Conservation (phyloP, 148 eudicot species). For the Silene uniflora region DNA sequence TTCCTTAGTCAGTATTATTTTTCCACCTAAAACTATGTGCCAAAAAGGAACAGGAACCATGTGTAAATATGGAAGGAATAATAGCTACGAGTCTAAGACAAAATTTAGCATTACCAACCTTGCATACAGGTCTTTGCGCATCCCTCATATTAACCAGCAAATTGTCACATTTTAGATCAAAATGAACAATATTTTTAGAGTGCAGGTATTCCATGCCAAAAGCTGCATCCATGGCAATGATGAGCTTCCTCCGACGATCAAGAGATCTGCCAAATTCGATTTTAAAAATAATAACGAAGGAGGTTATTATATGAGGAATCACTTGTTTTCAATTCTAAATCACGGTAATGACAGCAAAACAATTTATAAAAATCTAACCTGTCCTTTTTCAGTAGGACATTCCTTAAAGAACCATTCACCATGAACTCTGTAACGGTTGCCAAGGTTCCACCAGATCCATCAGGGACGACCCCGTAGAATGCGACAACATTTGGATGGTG, state of each 20-base stretch:
- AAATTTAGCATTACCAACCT: constrained; percentile 40
- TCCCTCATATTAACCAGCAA: constrained; percentile 87
- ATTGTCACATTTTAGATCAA: constrained; percentile 97
- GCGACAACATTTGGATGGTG: constrained; percentile 98
- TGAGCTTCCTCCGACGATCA: constrained; percentile 73
- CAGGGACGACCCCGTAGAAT: constrained; percentile 97
- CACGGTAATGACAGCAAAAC: not conserved
- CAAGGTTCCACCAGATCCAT: constrained; percentile 87
- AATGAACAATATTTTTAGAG: constrained; percentile 88
- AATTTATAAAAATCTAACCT: constrained; percentile 32
- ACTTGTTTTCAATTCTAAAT: not conserved
- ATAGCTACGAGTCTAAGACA: not conserved
- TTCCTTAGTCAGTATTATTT: not conserved
- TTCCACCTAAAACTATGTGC: not conserved
- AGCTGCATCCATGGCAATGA: constrained; percentile 98
- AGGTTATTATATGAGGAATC: constrained; percentile 5
- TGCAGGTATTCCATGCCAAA: constrained; percentile 99
- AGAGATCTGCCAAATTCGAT: constrained; percentile 53
- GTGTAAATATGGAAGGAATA: not conserved
- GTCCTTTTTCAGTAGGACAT: constrained; percentile 77
- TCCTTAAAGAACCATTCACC: constrained; percentile 92
- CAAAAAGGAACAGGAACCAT: not conserved
- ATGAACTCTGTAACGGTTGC: constrained; percentile 94
- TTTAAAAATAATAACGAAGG: not conserved
- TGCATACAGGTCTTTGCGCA: constrained; percentile 87